Percentiles rank a stretch among this genome's conserved stretches.
Evolutionary conservation across 2,329 filamentous ascomycete species (phyloP).

Genomic region (Lecanicillium sp.): DNA sequence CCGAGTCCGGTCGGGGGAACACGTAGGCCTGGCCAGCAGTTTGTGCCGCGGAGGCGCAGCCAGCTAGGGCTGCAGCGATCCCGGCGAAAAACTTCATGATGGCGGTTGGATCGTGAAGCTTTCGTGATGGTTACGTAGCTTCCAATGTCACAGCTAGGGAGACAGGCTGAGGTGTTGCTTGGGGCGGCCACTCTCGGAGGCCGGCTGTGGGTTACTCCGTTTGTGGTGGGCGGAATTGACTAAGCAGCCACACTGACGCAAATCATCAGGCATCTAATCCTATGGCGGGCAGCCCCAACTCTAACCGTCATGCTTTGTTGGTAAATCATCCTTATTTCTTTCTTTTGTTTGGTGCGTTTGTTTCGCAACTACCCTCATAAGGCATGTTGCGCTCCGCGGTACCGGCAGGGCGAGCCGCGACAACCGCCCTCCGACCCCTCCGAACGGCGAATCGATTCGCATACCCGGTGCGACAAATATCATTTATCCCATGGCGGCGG

Average conservation of each 20-base stretch:
- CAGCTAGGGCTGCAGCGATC: conserved; percentile 28
- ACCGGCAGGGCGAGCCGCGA: conserved; percentile 11
- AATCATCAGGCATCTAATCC: no score
- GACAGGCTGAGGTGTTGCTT: conserved; percentile 1
- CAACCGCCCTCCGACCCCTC: conserved; percentile 13
- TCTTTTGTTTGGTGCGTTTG: background rate
- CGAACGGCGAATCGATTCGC: conserved; percentile 15
- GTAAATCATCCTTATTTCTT: background rate
- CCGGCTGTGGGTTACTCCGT: conserved; percentile 9
- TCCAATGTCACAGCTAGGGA: conserved; percentile 19
- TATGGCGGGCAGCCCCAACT: no score
- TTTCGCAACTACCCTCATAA: background rate
- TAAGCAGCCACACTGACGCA: no score
- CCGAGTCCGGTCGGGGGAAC: conserved; percentile 27
- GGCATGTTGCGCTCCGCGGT: background rate
- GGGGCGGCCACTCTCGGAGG: conserved; percentile 6
- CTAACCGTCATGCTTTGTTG: no score
- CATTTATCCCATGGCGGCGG: conserved; percentile 24
- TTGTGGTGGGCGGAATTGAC: background rate
- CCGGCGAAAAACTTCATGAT: conserved; percentile 37
- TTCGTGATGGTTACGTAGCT: conserved; percentile 12
- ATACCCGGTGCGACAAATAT: conserved; percentile 20
- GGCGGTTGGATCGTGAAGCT: conserved; percentile 23
- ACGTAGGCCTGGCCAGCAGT: conserved; percentile 47
- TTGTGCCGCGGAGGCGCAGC: conserved; percentile 29